Evolutionary conservation across 2,329 filamentous ascomycete species (phyloP).

Genomic region (Pseudopyricularia cyperi): DNA sequence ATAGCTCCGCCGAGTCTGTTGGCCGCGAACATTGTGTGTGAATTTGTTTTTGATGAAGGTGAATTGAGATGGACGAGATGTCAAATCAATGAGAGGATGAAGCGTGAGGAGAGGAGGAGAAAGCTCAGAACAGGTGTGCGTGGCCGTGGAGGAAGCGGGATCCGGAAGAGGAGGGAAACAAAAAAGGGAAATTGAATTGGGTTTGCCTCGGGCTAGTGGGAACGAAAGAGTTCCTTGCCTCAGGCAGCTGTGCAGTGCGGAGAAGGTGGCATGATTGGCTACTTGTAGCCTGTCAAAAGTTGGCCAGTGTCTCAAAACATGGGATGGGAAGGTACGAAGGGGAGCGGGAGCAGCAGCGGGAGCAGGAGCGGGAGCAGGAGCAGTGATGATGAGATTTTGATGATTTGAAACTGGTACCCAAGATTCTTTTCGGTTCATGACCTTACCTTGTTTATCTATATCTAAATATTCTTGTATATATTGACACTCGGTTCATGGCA

Average conservation of each 20-base stretch:
- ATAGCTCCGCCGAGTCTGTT: background rate
- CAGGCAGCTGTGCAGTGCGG: background rate
- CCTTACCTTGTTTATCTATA: too few relatives aligned
- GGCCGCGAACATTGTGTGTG: background rate
- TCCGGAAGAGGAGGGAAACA: background rate
- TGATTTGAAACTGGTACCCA: too few relatives aligned
- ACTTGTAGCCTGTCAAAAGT: background rate
- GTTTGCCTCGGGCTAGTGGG: background rate
- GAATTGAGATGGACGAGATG: background rate
- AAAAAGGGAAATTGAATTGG: background rate
- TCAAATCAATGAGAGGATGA: background rate
- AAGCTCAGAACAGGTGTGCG: background rate
- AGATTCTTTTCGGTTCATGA: too few relatives aligned
- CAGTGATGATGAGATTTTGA: too few relatives aligned
- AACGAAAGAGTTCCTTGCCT: background rate
- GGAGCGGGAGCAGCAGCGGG: background rate
- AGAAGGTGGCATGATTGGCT: background rate
- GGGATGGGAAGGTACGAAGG: background rate
- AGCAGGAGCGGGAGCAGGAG: too few relatives aligned
- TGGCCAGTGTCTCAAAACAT: background rate
- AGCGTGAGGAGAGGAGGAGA: background rate
- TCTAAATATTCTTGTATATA: too few relatives aligned
- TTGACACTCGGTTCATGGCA: too few relatives aligned
- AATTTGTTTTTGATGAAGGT: too few relatives aligned
- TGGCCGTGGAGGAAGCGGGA: background rate